Evolutionary conservation across 352 stramenopile genomes (phyloP), one percentile per base, ranked within the genome.

Genomic region (Globisporangium parvum): DNA sequence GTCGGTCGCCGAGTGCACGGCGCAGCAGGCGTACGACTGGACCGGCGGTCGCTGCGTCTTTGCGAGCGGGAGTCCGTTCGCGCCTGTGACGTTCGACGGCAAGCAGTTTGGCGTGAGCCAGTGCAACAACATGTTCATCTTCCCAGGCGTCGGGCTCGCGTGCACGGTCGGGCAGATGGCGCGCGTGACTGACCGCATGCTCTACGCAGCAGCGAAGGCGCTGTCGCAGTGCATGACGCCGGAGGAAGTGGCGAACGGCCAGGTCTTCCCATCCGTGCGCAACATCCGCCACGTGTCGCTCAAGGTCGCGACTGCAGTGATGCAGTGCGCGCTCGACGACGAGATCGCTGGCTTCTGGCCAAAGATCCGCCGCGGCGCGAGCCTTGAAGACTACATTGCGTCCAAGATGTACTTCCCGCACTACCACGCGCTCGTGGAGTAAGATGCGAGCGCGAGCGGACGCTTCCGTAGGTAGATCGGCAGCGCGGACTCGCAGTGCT

Each of bases 391-490:
- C 35, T 98, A 89, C 66, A 87, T 98, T 17, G 75, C 77, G 3
- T 92, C 75, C 47, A 98, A 98, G 75, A 98, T 98, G 92, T 98
- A 98, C 71, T 91, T 93, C 69, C 94, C 94, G 15, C 77, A 87
- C 47, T 98, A 98, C 73, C 88, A 97, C 52, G 78, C 92, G 53
- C 66, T 98, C 14, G 85, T 98, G 41, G 88, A 98, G 61, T 90
- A 82, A 70, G 50, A n/a, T 39, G 35, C 39, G 5, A 54, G 31
- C 35, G 14, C 17, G 35, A 48, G 31, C 10, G 31, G 31, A 10
- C 6, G 2, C 31, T 10, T 28, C 44, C 4, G 12, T 48, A 6
- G 20, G 26, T 48, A 6, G n/a, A 48, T 46, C 12, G 40, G 15
- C n/a, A 47, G 42, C 42, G 5, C 5, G 20, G 21, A 48, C 6